A percentile compares a stretch with the other conserved stretches of the same genome.
Conservation (phyloP, 75 land plant genomes). For the Adiantum capillusveneris region DNA sequence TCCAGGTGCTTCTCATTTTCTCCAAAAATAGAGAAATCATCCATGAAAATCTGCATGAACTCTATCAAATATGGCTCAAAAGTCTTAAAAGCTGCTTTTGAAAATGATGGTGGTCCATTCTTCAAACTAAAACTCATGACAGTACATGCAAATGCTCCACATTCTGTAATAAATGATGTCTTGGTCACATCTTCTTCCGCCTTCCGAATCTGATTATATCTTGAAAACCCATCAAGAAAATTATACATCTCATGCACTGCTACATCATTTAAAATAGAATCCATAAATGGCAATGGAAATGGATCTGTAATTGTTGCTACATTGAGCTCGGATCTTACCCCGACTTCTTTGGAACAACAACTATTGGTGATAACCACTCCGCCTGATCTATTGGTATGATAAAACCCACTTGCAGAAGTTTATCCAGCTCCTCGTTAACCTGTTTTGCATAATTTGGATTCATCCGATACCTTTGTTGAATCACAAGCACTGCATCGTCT, state of each 20-base stretch:
- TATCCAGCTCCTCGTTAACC: background rate
- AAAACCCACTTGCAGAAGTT: background rate
- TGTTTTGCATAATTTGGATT: too few relatives aligned
- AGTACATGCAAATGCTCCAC: too few relatives aligned
- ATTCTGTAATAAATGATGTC: background rate
- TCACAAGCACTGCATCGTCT: too few relatives aligned
- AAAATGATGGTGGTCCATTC: too few relatives aligned
- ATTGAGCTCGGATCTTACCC: background rate
- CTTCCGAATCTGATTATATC: background rate
- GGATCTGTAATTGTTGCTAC: background rate
- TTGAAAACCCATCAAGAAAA: background rate
- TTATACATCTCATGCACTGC: too few relatives aligned
- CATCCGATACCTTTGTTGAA: too few relatives aligned
- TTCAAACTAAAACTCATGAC: too few relatives aligned
- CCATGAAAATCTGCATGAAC: too few relatives aligned
- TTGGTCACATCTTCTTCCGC: background rate
- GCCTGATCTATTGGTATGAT: background rate
- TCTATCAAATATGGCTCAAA: too few relatives aligned
- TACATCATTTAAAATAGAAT: background rate
- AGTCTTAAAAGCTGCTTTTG: too few relatives aligned
- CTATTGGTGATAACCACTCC: background rate
- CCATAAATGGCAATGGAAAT: background rate
- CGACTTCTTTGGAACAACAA: background rate
- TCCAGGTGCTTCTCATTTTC: background rate
- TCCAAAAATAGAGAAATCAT: too few relatives aligned